These are phyloP conservation scores for Daldinia childiae DNA, from an alignment of 495 filamentous ascomycete species.

Conservation along the genomic window DNA sequence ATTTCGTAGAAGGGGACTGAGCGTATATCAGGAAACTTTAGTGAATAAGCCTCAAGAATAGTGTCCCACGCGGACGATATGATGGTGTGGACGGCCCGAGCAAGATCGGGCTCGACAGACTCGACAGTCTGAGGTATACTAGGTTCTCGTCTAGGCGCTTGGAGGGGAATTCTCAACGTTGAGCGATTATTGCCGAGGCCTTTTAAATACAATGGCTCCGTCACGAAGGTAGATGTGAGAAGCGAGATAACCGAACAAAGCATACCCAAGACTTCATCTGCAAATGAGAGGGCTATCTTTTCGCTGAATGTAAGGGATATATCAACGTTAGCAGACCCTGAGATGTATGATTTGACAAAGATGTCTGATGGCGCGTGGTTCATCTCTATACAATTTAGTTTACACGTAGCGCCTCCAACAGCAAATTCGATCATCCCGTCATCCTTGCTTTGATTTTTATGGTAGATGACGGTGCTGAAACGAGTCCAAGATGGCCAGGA, in stretches of 20 bases:
- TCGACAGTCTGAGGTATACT: conserved; percentile 25
- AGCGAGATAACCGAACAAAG: conserved; percentile 53
- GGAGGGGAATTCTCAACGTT: conserved; percentile 51
- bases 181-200: conserved; percentile 49
- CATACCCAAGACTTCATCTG: conserved; percentile 54
- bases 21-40: conserved; percentile 56
- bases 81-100: conserved; percentile 47
- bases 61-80: conserved; percentile 53
- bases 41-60: conserved; percentile 50
- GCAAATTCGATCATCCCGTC: conserved; percentile 47
- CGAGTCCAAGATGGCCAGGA: conserved; percentile 61
- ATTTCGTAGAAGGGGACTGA: conserved; percentile 60
- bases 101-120: conserved; percentile 39
- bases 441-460: conserved; percentile 47
- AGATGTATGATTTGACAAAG: conserved; percentile 51
- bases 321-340: conserved; percentile 45
- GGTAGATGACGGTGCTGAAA: conserved; percentile 57
- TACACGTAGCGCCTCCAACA: conserved; percentile 52
- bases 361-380: conserved; percentile 54
- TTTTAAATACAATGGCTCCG: conserved; percentile 52
- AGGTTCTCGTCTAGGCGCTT: conserved; percentile 36
- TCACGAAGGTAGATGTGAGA: conserved; percentile 54
- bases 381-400: conserved; percentile 51
- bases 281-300: conserved; percentile 51
- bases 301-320: conserved; percentile 56